phyloP scores from a whole-genome alignment of 805 yeast species.

The Tetrapisispora nanseiensis region DNA sequence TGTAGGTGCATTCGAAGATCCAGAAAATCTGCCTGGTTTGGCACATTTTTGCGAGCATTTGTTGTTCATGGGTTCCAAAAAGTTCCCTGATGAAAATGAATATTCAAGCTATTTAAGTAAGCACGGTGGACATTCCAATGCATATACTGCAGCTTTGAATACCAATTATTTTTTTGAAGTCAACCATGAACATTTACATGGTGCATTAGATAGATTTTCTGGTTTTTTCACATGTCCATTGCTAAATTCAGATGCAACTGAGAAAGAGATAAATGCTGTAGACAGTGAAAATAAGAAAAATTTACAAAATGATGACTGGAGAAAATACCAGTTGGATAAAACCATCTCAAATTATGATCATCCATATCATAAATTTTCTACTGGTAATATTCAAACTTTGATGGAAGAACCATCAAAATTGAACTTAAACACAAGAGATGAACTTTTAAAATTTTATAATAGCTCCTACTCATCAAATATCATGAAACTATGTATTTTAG shows the following conservation, averaged over 20 bases:
- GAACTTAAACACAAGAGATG: conserved; percentile 71
- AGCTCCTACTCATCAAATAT: conserved; percentile 72
- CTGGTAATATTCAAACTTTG: conserved; percentile 76
- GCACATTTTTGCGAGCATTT: conserved; percentile 75
- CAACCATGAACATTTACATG: conserved; percentile 61
- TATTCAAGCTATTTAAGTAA: conserved; percentile 65
- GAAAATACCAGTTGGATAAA: conserved; percentile 77
- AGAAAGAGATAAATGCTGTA: conserved; percentile 87
- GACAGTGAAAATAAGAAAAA: conserved; percentile 95
- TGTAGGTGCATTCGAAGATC: conserved; percentile 69
- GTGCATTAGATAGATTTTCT: conserved; percentile 85
- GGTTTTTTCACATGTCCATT: conserved; percentile 86
- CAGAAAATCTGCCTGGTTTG: conserved; percentile 52
- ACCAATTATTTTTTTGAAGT: conserved; percentile 90
- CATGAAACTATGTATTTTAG: conserved; percentile 79
- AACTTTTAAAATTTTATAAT: conserved; percentile 64
- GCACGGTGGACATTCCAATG: conserved; percentile 85
- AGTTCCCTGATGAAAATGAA: conserved; percentile 71
- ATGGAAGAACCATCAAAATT: conserved; percentile 49
- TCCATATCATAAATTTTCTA: conserved; percentile 80
- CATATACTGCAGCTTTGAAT: conserved; percentile 80
- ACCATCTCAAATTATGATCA: conserved; percentile 62
- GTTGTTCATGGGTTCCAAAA: conserved; percentile 70
- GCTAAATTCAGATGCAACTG: conserved; percentile 64
- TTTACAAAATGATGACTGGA: conserved; percentile 82